Evolutionary conservation across 2,329 filamentous ascomycete genomes (phyloP).

Genomic region (Botrytis squamosa): DNA sequence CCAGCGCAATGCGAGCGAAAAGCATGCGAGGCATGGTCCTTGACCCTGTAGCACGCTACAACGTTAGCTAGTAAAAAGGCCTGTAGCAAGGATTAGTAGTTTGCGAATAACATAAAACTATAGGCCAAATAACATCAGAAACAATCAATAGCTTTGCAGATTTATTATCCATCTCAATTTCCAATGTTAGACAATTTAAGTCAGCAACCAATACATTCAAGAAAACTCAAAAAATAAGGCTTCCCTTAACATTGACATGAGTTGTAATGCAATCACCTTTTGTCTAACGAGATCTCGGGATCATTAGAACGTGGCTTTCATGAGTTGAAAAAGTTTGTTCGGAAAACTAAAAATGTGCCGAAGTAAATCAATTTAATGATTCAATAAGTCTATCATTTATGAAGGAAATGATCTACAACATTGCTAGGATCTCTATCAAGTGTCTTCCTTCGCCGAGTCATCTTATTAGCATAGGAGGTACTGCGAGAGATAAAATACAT

Average conservation of each 20-base stretch:
- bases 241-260: neutral
- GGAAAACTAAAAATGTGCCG: slow-evolving; percentile 3
- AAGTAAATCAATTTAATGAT: slow-evolving; percentile 6
- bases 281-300: slow-evolving; percentile 2
- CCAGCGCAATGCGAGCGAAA: slow-evolving; percentile 8
- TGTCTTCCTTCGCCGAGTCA: neutral
- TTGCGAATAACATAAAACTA: neutral
- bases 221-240: slow-evolving; percentile 7
- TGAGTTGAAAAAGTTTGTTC: slow-evolving; percentile 1
- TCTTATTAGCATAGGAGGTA: neutral
- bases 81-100: slow-evolving; percentile 13
- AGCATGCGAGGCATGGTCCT: neutral
- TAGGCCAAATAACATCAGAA: neutral
- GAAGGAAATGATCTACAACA: slow-evolving; percentile 7
- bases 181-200: neutral
- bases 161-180: neutral
- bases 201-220: neutral
- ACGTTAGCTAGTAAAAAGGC: neutral
- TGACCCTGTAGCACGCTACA: slow-evolving; percentile 16
- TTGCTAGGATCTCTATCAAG: slow-evolving; percentile 10
- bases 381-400: neutral
- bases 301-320: slow-evolving; percentile 19
- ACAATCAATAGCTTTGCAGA: slow-evolving; percentile 2
- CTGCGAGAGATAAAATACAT: neutral
- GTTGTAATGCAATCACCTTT: neutral